phyloP scores from a whole-genome alignment of 2,329 filamentous ascomycete species.

The Trichophyton schoenleinii region DNA sequence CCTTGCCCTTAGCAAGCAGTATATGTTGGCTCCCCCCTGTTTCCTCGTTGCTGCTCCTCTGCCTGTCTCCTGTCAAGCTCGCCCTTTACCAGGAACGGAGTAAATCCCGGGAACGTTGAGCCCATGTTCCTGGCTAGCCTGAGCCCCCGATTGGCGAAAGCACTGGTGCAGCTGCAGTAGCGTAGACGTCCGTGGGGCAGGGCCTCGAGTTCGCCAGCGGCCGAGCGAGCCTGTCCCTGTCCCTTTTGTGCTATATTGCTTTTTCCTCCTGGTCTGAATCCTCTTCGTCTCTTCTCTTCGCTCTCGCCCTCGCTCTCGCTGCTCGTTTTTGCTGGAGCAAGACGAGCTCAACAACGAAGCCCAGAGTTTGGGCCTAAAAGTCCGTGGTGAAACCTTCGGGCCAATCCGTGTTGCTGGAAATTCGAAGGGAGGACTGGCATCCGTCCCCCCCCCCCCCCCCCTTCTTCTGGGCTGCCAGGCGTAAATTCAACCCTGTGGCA shows the following conservation, averaged over 20 bases:
- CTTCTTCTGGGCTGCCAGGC: background rate
- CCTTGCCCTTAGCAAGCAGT: background rate
- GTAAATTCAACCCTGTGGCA: background rate
- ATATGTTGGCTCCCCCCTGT: background rate
- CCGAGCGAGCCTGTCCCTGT: background rate
- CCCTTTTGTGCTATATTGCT: too few species aligned
- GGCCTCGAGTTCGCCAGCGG: slow-evolving; percentile 1
- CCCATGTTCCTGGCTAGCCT: slow-evolving; percentile 3
- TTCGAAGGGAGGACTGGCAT: background rate
- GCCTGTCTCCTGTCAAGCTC: background rate
- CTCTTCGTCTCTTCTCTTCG: too few species aligned
- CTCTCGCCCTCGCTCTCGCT: background rate
- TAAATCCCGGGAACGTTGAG: background rate
- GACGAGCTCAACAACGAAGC: background rate
- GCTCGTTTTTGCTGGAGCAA: background rate
- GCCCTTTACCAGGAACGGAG: background rate
- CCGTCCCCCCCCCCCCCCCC: background rate
- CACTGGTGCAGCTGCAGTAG: background rate
- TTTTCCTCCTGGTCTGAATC: too few species aligned
- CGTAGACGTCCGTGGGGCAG: background rate
- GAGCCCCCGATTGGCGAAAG: background rate
- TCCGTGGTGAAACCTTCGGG: slow-evolving; percentile 3
- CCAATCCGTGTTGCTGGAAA: slow-evolving; percentile 4
- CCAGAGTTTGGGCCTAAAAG: slow-evolving; percentile 1
- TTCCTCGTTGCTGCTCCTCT: background rate